Percentiles rank a stretch among this genome's conserved stretches.
Conservation (phyloP, 495 filamentous ascomycete genomes). For the Peziza echinospora region DNA sequence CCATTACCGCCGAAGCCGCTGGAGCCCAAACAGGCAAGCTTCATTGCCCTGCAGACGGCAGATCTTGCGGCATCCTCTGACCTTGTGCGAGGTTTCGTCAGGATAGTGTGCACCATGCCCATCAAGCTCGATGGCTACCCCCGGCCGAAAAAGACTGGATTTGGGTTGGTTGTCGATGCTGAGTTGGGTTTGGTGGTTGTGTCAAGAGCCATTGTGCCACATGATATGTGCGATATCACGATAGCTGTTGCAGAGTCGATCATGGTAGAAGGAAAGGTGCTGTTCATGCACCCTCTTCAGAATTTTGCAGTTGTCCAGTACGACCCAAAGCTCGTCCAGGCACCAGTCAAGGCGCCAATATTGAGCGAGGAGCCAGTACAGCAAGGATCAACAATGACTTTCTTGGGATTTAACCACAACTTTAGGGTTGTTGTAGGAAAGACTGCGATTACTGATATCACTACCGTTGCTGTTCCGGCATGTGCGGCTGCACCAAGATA, state of each 20-base stretch:
- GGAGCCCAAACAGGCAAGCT: constrained; percentile 55
- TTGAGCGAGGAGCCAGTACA: constrained; percentile 64
- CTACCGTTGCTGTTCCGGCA: constrained; percentile 86
- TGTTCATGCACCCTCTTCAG: constrained; percentile 95
- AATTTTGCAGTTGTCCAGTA: constrained; percentile 95
- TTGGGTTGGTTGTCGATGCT: constrained; percentile 86
- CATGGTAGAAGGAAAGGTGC: constrained; percentile 75
- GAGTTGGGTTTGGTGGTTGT: constrained; percentile 87
- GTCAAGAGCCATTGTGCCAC: constrained; percentile 79
- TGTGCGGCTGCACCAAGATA: constrained; percentile 83
- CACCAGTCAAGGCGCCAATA: constrained; percentile 72
- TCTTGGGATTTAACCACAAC: constrained; percentile 94
- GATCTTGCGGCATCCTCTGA: constrained; percentile 75
- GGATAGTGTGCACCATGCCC: constrained; percentile 76
- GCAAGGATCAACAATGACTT: constrained; percentile 73
- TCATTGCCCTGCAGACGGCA: constrained; percentile 77
- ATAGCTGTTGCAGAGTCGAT: constrained; percentile 91
- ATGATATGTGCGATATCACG: constrained; percentile 87
- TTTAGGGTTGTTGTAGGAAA: constrained; percentile 80
- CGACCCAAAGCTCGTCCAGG: constrained; percentile 75
- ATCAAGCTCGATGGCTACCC: constrained; percentile 93
- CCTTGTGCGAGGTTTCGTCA: constrained; percentile 82
- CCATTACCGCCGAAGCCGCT: constrained; percentile 51
- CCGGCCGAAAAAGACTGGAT: constrained; percentile 74
- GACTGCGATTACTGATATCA: constrained; percentile 91